Percentiles rank a stretch among this genome's conserved stretches.
These are phyloP conservation scores for Gynandropsis gynandra DNA, from an alignment of 345 rosid species.

Conservation along the genomic window DNA sequence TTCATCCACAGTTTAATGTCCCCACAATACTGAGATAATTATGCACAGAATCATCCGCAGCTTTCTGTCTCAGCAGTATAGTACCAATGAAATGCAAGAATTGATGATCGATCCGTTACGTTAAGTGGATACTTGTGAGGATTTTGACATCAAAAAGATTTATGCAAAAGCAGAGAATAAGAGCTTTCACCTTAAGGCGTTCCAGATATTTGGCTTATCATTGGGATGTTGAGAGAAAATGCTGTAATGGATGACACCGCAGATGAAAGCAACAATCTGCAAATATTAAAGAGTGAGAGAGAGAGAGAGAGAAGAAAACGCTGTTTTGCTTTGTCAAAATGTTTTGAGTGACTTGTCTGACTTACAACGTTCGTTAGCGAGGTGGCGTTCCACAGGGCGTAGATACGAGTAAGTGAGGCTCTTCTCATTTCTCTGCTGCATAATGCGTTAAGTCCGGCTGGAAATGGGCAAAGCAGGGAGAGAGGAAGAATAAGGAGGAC, in stretches of 20 bases:
- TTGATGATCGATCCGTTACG: too few species aligned
- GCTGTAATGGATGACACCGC: conserved; percentile 53
- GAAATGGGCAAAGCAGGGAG: conserved; percentile 83
- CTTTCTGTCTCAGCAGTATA: too few species aligned
- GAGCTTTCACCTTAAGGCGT: conserved; percentile 40
- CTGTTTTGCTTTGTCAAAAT: neutral
- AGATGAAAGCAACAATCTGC: conserved; percentile 85
- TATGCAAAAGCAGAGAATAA: neutral
- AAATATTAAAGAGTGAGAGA: conserved; percentile 20
- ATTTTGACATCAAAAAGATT: too few species aligned
- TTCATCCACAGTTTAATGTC: too few species aligned
- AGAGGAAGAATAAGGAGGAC: conserved; percentile 88
- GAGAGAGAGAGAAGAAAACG: neutral
- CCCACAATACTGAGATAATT: too few species aligned
- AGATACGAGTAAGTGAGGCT: conserved; percentile 84
- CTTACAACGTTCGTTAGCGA: conserved; percentile 89
- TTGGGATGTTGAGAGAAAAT: conserved; percentile 36
- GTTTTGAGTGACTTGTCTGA: conserved; percentile 16
- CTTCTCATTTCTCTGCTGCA: conserved; percentile 89
- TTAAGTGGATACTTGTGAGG: too few species aligned
- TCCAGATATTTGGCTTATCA: conserved; percentile 44
- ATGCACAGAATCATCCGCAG: too few species aligned
- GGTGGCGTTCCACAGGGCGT: conserved; percentile 82
- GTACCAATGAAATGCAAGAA: too few species aligned
- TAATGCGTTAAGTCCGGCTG: conserved; percentile 91